Evolutionary conservation across 371 early-diverging fungal species (phyloP).

Genomic region (Caulochytrium protostelioides): DNA sequence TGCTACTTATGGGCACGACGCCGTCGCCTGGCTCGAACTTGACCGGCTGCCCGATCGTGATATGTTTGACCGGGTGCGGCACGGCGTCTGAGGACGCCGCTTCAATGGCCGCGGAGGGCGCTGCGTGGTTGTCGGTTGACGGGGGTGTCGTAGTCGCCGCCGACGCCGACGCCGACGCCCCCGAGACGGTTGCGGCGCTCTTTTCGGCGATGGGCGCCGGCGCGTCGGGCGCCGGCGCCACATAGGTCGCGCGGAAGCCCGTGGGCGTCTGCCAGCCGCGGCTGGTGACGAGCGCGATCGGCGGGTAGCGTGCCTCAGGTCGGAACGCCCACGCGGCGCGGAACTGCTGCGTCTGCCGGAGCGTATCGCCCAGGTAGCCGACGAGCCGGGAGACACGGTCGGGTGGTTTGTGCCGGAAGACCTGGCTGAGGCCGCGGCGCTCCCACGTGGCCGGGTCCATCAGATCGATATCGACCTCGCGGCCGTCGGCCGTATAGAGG

Average conservation of each 20-base stretch:
- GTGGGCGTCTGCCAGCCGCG: slow-evolving; percentile 6
- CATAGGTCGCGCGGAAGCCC: slow-evolving; percentile 3
- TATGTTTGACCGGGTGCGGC: background rate
- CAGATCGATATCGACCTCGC: slow-evolving; percentile 5
- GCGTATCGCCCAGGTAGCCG: background rate
- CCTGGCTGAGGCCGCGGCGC: background rate
- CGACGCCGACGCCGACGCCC: no score
- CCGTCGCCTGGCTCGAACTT: slow-evolving; percentile 7
- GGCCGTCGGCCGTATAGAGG: slow-evolving; percentile 4
- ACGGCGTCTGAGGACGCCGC: background rate
- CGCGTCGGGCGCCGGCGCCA: no score
- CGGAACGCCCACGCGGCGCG: slow-evolving; percentile 2
- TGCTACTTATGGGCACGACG: slow-evolving; percentile 2
- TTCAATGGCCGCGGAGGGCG: no score
- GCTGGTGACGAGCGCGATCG: slow-evolving; percentile 2
- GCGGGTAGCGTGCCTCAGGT: slow-evolving; percentile 4
- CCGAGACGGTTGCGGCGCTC: no score
- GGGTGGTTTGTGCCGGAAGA: background rate
- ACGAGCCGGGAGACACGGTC: background rate
- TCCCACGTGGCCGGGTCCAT: slow-evolving; percentile 6
- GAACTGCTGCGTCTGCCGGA: slow-evolving; percentile 1
- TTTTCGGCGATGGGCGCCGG: no score
- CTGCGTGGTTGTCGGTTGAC: no score
- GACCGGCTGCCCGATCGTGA: slow-evolving; percentile 1
- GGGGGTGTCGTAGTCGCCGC: no score